Conservation (phyloP, 306 rosid species). For the Cicer chorassanicum region DNA sequence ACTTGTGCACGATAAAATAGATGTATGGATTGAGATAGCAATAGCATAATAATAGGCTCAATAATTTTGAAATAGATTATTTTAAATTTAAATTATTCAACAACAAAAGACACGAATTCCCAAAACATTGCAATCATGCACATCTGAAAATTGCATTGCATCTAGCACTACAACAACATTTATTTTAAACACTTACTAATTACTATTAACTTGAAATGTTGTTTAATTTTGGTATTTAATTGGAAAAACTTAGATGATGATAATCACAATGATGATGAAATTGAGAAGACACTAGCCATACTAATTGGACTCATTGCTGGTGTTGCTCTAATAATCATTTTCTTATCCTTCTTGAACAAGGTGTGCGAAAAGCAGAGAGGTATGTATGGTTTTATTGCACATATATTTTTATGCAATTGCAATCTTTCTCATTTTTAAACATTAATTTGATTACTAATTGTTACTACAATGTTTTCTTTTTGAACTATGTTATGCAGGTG, state of each 20-base stretch:
- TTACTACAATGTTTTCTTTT: not conserved
- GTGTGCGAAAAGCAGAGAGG: slow-evolving; percentile 49
- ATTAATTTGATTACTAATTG: not conserved
- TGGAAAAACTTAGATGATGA: slow-evolving; percentile 40
- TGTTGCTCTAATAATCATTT: slow-evolving; percentile 66
- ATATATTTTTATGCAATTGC: not conserved
- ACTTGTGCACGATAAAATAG: not conserved
- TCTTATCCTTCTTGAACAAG: slow-evolving; percentile 68
- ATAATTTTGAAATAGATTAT: not conserved
- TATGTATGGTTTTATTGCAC: slow-evolving; percentile 23
- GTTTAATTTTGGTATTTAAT: slow-evolving; percentile 29
- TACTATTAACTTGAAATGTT: slow-evolving; percentile 4
- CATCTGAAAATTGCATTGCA: not conserved
- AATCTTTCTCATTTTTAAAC: not conserved
- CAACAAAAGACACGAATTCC: not conserved
- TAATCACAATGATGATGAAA: slow-evolving; percentile 52
- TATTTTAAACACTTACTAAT: not conserved
- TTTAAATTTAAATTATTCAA: not conserved
- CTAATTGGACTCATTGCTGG: slow-evolving; percentile 79
- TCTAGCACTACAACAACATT: not conserved
- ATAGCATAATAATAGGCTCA: not conserved
- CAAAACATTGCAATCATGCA: slow-evolving; percentile 11
- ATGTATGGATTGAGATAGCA: not conserved
- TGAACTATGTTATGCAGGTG: slow-evolving; percentile 58
- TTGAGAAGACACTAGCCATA: slow-evolving; percentile 80